Conservation (phyloP, 805 yeast genomes). For the Hanseniaspora lachancei region DNA sequence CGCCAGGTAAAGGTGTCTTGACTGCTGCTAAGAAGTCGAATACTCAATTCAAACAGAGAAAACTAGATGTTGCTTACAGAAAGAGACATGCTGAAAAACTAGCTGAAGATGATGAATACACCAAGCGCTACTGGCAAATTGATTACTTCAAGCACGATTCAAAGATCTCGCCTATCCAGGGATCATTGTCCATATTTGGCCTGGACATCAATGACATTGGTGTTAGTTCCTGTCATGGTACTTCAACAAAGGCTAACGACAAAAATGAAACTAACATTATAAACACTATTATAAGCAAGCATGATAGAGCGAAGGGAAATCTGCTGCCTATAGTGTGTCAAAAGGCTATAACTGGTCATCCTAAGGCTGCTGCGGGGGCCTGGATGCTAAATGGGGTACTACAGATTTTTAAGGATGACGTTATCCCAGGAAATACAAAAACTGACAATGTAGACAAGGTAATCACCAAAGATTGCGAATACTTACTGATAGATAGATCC, state of each 20-base stretch:
- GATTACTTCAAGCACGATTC: constrained; percentile 75
- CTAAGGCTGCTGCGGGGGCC: constrained; percentile 98
- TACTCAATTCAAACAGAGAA: constrained; percentile 8
- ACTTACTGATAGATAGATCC: constrained; percentile 78
- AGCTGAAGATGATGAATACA: constrained; percentile 31
- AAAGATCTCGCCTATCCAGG: constrained; percentile 82
- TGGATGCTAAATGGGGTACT: constrained; percentile 97
- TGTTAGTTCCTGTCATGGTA: constrained; percentile 93
- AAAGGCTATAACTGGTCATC: constrained; percentile 92
- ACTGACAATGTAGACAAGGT: constrained; percentile 80
- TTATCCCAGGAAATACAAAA: constrained; percentile 91
- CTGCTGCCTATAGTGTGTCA: constrained; percentile 90
- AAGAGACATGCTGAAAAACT: constrained; percentile 14
- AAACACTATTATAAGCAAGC: constrained; percentile 73
- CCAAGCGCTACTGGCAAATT: constrained; percentile 80
- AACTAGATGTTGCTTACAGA: constrained; percentile 15
- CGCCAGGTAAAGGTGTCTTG: constrained; percentile 87
- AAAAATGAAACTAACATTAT: constrained; percentile 84
- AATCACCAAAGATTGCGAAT: constrained; percentile 54
- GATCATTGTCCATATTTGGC: constrained; percentile 81
- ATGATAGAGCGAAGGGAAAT: constrained; percentile 86
- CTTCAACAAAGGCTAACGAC: constrained; percentile 93
- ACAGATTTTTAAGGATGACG: constrained; percentile 72
- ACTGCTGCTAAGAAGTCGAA: constrained; percentile 70
- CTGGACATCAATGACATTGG: constrained; percentile 79